Percentiles rank a stretch among this genome's conserved stretches.
Conservation (phyloP, 2,329 filamentous ascomycete species). For the Lachnellula occidentalis region DNA sequence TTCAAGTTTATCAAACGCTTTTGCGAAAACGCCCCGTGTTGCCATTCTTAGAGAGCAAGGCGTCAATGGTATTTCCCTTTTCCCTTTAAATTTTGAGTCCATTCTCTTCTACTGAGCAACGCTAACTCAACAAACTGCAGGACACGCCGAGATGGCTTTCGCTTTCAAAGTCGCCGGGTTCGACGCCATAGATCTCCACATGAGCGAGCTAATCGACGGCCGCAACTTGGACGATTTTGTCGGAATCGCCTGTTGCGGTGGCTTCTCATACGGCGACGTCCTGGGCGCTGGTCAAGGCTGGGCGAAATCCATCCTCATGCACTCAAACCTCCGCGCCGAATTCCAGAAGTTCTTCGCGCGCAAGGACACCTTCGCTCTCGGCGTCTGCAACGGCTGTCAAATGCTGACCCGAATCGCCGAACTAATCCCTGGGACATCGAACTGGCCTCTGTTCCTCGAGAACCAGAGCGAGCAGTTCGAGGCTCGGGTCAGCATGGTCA, state of each 20-base stretch:
- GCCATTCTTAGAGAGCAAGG: constrained; percentile 94
- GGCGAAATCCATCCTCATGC: constrained; percentile 88
- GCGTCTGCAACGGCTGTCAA: constrained; percentile 97
- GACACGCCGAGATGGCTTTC: constrained; percentile 93
- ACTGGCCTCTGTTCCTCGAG: constrained; percentile 82
- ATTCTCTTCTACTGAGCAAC: not conserved
- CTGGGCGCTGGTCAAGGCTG: constrained; percentile 94
- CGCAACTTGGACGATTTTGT: constrained; percentile 77
- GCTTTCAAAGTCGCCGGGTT: constrained; percentile 90
- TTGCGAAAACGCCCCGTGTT: constrained; percentile 64
- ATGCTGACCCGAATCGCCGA: constrained; percentile 80
- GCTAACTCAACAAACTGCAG: too few species aligned
- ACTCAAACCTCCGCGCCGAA: constrained; percentile 67
- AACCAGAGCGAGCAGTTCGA: constrained; percentile 89
- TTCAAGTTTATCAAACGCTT: constrained; percentile 20
- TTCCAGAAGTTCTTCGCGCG: constrained; percentile 84
- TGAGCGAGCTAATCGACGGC: constrained; percentile 83
- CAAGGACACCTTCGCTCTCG: constrained; percentile 83
- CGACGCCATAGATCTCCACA: constrained; percentile 88
- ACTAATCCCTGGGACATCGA: constrained; percentile 75
- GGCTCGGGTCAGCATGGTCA: constrained; percentile 79
- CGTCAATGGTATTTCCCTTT: constrained; percentile 95
- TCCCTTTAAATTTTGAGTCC: constrained; percentile 56
- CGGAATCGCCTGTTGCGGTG: constrained; percentile 89
- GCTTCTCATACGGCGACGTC: constrained; percentile 86